Conservation (phyloP, 2,329 filamentous ascomycete genomes). For the Drechslerella coelobrocha region DNA sequence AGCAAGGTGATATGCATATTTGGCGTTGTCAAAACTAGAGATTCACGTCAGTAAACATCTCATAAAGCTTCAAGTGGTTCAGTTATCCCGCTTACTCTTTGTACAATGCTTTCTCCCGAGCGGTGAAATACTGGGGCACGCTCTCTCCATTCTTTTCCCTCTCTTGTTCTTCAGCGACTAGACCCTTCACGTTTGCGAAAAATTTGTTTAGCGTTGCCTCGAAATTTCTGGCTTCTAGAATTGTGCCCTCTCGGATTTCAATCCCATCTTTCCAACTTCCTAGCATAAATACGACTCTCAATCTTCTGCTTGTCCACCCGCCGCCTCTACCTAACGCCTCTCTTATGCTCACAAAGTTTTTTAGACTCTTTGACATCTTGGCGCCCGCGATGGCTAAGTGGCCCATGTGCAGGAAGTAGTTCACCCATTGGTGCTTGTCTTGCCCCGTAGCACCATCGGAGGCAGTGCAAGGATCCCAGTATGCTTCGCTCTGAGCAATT, state of each 20-base stretch:
- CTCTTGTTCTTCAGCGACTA: constrained; percentile 56
- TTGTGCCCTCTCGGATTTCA: constrained; percentile 85
- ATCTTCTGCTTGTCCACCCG: constrained; percentile 74
- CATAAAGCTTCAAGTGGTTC: background rate
- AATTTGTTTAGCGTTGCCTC: constrained; percentile 78
- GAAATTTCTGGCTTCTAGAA: constrained; percentile 76
- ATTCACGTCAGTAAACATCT: constrained; percentile 8
- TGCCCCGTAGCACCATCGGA: constrained; percentile 54
- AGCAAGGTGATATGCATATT: constrained; percentile 65
- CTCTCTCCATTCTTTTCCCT: constrained; percentile 50
- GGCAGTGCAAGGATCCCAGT: constrained; percentile 63
- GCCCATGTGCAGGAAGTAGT: constrained; percentile 95
- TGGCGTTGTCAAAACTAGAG: constrained; percentile 62
- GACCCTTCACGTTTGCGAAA: constrained; percentile 64
- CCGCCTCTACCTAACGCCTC: constrained; percentile 71
- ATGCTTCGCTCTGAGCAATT: constrained; percentile 87
- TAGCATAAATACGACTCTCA: constrained; percentile 86
- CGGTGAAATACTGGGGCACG: constrained; percentile 52
- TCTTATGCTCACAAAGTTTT: constrained; percentile 93
- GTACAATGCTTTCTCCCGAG: constrained; percentile 52
- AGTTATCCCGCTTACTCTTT: constrained; percentile 48
- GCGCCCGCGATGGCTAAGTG: constrained; percentile 86
- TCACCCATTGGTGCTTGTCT: constrained; percentile 75
- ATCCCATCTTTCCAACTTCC: constrained; percentile 90
- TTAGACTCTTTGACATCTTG: constrained; percentile 95